Percentiles rank a stretch among this genome's conserved stretches.
Conservation (phyloP, 306 rosid species). For the Prunus davidiana region DNA sequence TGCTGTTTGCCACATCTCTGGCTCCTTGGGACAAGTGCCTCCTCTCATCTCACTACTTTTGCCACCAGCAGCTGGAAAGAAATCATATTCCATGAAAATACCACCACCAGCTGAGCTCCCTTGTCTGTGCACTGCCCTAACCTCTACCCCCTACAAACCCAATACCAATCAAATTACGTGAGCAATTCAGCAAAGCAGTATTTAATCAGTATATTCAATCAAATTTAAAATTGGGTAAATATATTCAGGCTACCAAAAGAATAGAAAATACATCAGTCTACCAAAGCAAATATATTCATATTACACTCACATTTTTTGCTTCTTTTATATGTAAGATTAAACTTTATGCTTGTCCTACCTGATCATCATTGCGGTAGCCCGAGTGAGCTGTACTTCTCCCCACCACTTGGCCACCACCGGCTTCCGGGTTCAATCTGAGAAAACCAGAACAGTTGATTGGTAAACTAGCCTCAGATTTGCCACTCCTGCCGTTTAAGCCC, state of each 20-base stretch:
- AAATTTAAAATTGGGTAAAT: not conserved
- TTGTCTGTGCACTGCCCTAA: conserved; percentile 70
- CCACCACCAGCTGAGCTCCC: conserved; percentile 33
- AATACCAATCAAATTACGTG: conserved; percentile 11
- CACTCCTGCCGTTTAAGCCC: conserved; percentile 25
- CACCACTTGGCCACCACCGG: not conserved
- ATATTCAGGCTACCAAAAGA: not conserved
- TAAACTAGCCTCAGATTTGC: conserved; percentile 19
- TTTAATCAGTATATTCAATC: not conserved
- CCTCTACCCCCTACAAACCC: conserved; percentile 52
- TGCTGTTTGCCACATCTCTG: conserved; percentile 20
- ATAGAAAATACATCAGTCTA: too few species aligned
- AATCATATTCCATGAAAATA: conserved; percentile 75
- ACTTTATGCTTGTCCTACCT: not conserved
- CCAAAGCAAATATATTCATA: not conserved
- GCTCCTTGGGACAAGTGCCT: conserved; percentile 46
- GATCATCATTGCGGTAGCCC: not conserved
- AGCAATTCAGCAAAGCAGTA: not conserved
- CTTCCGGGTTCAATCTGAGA: conserved; percentile 28
- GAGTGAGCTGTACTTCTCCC: conserved; percentile 13
- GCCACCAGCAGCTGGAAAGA: conserved; percentile 57
- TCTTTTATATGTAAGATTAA: not conserved
- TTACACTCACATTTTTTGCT: not conserved
- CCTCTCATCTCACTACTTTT: conserved; percentile 23
- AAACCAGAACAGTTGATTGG: conserved; percentile 30